Conservation (phyloP, 257 asterid genomes). For the Rubia yunnanensis region DNA sequence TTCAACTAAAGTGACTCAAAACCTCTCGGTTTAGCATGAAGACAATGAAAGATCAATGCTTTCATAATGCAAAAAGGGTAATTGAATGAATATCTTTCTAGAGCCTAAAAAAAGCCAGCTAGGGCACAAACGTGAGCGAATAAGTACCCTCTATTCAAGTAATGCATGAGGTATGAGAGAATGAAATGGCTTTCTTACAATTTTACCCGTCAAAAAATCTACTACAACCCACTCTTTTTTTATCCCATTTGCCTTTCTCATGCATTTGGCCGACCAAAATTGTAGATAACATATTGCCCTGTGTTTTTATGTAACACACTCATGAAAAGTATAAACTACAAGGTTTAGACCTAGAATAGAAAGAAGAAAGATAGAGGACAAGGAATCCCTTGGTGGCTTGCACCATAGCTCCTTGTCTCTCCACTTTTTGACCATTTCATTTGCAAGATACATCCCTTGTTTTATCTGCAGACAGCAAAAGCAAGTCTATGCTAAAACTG, state of each 20-base stretch:
- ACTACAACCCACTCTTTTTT: conserved; percentile 8
- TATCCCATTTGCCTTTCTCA: conserved; percentile 14
- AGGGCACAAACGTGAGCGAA: not conserved
- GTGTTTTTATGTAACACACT: not conserved
- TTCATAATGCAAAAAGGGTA: not conserved
- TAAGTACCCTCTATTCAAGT: not conserved
- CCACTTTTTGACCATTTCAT: conserved; percentile 25
- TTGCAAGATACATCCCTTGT: conserved; percentile 11
- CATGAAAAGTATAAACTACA: not conserved
- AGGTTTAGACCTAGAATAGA: conserved; percentile 1
- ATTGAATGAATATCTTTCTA: not conserved
- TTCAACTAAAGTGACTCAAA: conserved; percentile 6
- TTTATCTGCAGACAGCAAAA: not conserved
- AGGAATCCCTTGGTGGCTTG: conserved; percentile 15
- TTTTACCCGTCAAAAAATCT: conserved; percentile 19
- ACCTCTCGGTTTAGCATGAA: not conserved
- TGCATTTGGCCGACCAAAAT: conserved; percentile 22
- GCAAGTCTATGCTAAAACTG: not conserved
- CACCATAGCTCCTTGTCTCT: conserved; percentile 6
- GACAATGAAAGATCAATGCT: not conserved
- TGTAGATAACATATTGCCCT: not conserved
- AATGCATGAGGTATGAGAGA: not conserved
- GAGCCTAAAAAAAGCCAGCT: conserved; percentile 1
- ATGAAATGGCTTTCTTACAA: conserved; percentile 13
- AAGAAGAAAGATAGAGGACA: conserved; percentile 5